Evolutionary conservation across 192 early-diverging fungal genomes (phyloP).

Genomic region (Blastocladiella britannica): DNA sequence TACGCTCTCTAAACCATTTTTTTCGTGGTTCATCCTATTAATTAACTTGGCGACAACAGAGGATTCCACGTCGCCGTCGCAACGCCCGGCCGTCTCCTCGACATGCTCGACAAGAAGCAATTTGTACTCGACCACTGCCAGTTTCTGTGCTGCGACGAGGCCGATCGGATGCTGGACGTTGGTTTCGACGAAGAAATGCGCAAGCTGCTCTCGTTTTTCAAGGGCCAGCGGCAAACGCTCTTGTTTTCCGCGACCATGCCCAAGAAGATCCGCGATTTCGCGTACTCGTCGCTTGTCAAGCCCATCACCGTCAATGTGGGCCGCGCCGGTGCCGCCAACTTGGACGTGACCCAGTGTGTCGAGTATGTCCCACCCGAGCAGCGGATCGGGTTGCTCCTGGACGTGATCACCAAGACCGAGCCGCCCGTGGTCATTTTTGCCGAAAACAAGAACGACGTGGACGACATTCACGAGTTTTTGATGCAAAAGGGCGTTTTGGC

Average conservation of each 20-base stretch:
- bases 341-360: slow-evolving; percentile 94
- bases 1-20: no score
- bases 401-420: slow-evolving; percentile 89
- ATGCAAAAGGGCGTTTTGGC: slow-evolving; percentile 85
- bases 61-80: slow-evolving; percentile 91
- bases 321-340: slow-evolving; percentile 81
- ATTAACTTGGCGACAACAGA: no score
- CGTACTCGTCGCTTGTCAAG: slow-evolving; percentile 60
- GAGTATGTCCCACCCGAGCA: slow-evolving; percentile 93
- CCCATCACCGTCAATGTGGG: slow-evolving; percentile 94
- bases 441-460: slow-evolving; percentile 97
- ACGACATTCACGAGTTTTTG: slow-evolving; percentile 94
- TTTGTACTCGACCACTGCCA: slow-evolving; percentile 74
- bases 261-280: slow-evolving; percentile 96
- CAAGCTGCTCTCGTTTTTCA: slow-evolving; percentile 88
- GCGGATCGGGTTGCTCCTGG: slow-evolving; percentile 81
- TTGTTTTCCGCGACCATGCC: slow-evolving; percentile 94
- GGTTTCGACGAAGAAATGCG: slow-evolving; percentile 95
- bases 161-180: slow-evolving; percentile 97
- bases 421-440: slow-evolving; percentile 93
- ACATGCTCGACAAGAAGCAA: slow-evolving; percentile 69
- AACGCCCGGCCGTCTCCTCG: slow-evolving; percentile 83
- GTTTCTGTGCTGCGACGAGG: slow-evolving; percentile 90
- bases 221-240: slow-evolving; percentile 84
- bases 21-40: no score